Evolutionary conservation across 2,329 filamentous ascomycete species (phyloP).

Genomic region (Colletotrichum godetiae): DNA sequence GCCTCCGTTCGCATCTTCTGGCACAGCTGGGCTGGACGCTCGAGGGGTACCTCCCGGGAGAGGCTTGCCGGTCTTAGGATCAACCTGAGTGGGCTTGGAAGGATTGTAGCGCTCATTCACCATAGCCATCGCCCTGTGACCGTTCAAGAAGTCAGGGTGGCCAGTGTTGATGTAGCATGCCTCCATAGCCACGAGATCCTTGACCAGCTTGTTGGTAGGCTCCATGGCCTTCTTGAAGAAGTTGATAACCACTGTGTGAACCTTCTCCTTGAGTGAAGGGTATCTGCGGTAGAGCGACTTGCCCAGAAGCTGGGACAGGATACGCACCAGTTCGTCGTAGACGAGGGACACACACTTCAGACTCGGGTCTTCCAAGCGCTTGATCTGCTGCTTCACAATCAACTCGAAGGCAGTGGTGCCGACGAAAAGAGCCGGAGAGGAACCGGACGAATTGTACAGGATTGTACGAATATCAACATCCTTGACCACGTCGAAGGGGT

Average conservation of each 20-base stretch:
- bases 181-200: constrained; percentile 94
- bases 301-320: constrained; percentile 87
- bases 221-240: constrained; percentile 99
- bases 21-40: constrained; percentile 79
- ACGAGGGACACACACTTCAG: constrained; percentile 97
- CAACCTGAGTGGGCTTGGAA: constrained; percentile 89
- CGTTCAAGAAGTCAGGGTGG: constrained; percentile 97
- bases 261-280: constrained; percentile 95
- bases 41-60: constrained; percentile 78
- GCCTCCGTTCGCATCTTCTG: constrained; percentile 72
- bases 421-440: constrained; percentile 95
- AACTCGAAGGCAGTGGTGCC: constrained; percentile 98
- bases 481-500: constrained; percentile 97
- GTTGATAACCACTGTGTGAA: constrained; percentile 88
- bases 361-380: constrained; percentile 93
- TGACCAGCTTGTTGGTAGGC: constrained; percentile 96
- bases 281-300: constrained; percentile 95
- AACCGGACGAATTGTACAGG: constrained; percentile 98
- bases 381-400: constrained; percentile 99
- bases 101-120: constrained; percentile 92
- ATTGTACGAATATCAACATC: constrained; percentile 97
- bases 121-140: constrained; percentile 96
- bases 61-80: constrained; percentile 98
- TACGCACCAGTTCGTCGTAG: constrained; percentile 96
- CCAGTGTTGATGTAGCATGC: constrained; percentile 98